These are phyloP conservation scores for Mycosarcoma mackinlayi DNA, from an alignment of 1,284 basidiomycete species.

Conservation along the genomic window DNA sequence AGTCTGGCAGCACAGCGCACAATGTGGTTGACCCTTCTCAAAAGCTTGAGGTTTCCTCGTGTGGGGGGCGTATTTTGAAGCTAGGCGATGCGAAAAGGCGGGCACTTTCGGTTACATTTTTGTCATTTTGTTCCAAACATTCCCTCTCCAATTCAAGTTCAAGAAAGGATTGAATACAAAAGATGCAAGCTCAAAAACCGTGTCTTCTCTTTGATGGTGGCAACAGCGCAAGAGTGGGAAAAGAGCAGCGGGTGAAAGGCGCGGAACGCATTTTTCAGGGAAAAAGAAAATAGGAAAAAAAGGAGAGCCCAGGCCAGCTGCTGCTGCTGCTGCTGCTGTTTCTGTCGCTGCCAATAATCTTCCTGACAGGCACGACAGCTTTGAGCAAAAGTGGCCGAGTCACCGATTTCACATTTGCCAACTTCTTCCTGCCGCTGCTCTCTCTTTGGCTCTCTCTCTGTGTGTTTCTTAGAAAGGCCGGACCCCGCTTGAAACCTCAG, in stretches of 20 bases:
- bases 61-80: background rate
- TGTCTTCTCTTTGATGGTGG: background rate
- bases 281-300: conserved; percentile 1
- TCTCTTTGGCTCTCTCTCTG: background rate
- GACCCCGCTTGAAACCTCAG: conserved; percentile 2
- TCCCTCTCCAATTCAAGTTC: background rate
- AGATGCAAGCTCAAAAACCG: background rate
- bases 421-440: background rate
- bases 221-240: background rate
- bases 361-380: too few relatives aligned
- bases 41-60: too few relatives aligned
- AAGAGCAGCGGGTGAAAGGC: conserved; percentile 2
- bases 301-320: background rate
- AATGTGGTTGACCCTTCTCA: too few relatives aligned
- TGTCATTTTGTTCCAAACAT: background rate
- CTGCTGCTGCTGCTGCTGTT: background rate
- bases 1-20: background rate
- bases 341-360: too few relatives aligned
- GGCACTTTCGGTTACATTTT: conserved; percentile 33
- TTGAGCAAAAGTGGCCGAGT: conserved; percentile 18
- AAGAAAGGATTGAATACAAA: background rate
- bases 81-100: conserved; percentile 9
- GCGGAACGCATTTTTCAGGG: too few relatives aligned
- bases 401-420: conserved; percentile 9
- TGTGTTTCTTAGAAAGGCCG: too few relatives aligned